phyloP scores from a whole-genome alignment of 495 filamentous ascomycete genomes.

The Aspergillus incahuasiensis region DNA sequence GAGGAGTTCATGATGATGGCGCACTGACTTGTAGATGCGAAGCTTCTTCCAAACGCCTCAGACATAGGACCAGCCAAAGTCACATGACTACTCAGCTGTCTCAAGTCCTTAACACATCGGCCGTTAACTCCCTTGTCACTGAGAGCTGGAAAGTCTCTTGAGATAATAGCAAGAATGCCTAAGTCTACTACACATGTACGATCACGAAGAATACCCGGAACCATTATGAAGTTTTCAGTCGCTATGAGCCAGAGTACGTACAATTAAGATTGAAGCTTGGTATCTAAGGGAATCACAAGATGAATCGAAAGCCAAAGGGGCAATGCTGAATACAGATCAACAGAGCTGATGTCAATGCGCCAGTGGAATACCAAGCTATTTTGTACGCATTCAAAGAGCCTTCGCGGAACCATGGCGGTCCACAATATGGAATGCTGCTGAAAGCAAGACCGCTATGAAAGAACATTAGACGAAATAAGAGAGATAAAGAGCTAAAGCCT shows the following conservation, averaged over 20 bases:
- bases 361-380: neutral
- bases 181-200: no score
- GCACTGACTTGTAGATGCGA: neutral
- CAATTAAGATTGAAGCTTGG: neutral
- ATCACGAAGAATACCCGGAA: no score
- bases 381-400: neutral
- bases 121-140: no score
- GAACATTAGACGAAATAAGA: neutral
- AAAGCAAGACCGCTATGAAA: neutral
- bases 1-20: conserved; percentile 11
- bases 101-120: no score
- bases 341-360: neutral
- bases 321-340: conserved; percentile 1
- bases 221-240: neutral
- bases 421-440: neutral
- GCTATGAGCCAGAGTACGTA: neutral
- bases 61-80: neutral
- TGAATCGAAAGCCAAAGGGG: neutral
- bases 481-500: neutral
- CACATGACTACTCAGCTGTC: neutral
- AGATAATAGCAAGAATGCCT: no score
- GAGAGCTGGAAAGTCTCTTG: no score
- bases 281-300: neutral
- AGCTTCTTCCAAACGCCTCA: neutral
- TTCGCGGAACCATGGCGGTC: neutral